Conservation (phyloP, 2,329 filamentous ascomycete genomes). For the Nemania sp. region DNA sequence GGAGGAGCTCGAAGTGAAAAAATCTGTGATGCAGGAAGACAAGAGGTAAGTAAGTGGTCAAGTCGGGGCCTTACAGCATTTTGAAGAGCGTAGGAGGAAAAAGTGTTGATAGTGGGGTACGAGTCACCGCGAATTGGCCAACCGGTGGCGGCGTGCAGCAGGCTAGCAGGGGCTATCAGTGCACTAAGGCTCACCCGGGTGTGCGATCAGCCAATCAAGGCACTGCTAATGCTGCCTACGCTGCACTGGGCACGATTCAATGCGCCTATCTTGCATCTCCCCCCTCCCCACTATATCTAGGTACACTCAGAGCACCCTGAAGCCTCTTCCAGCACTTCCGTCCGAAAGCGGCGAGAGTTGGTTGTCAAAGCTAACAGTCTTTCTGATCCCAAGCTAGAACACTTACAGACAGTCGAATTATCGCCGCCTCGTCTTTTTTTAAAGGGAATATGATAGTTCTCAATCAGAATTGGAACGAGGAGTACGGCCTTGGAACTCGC, state of each 20-base stretch:
- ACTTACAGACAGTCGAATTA: not conserved
- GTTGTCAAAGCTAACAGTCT: not conserved
- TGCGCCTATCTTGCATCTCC: constrained; percentile 1
- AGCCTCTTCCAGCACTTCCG: not conserved
- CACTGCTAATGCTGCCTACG: constrained; percentile 16
- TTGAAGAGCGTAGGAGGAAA: constrained; percentile 30
- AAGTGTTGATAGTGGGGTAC: constrained; percentile 38
- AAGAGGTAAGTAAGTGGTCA: constrained; percentile 7
- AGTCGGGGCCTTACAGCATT: constrained; percentile 30
- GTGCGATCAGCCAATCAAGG: constrained; percentile 25
- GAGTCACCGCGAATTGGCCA: constrained; percentile 35
- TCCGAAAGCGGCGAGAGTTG: constrained; percentile 38
- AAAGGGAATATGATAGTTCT: not conserved
- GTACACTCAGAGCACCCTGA: no score
- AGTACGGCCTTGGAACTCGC: not conserved
- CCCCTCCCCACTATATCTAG: constrained; percentile 10
- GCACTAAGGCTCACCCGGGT: not conserved
- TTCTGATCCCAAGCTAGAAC: constrained; percentile 7
- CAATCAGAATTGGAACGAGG: not conserved
- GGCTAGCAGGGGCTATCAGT: constrained; percentile 23
- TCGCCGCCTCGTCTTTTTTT: constrained; percentile 11
- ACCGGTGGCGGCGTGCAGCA: constrained; percentile 3
- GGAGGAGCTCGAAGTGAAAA: constrained; percentile 13
- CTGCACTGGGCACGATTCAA: not conserved
- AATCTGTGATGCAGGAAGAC: constrained; percentile 31